Conservation (phyloP, 192 early-diverging fungal genomes). For the Umbelopsis sp. region DNA sequence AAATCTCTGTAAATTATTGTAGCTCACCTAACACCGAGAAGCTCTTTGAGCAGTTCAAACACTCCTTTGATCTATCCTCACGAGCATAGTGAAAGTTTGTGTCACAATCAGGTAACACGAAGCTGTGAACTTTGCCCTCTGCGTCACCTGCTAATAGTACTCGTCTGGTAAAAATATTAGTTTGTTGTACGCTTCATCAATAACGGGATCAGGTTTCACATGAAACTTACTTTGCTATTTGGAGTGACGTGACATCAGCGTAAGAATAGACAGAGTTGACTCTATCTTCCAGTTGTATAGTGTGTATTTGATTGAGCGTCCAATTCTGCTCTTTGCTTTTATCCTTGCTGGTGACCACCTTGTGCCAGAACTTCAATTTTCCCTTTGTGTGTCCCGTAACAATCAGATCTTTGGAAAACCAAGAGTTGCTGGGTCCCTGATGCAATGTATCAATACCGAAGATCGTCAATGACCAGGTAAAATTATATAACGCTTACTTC, state of each 20-base stretch:
- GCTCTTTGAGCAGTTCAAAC: conserved; percentile 51
- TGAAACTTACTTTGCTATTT: conserved; percentile 41
- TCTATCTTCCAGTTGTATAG: conserved; percentile 46
- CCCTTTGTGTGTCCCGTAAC: conserved; percentile 64
- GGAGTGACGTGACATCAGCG: conserved; percentile 46
- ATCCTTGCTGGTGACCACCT: conserved; percentile 17
- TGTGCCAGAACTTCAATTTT: conserved; percentile 44
- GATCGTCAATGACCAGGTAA: background rate
- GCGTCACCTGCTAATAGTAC: conserved; percentile 56
- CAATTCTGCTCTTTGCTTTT: conserved; percentile 39
- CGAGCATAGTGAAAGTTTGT: conserved; percentile 52
- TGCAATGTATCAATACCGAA: background rate
- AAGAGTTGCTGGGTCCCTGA: conserved; percentile 48
- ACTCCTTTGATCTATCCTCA: conserved; percentile 49
- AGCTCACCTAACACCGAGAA: conserved; percentile 53
- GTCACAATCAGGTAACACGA: conserved; percentile 55
- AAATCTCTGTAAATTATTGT: background rate
- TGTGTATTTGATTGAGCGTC: conserved; percentile 38
- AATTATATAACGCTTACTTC: conserved; percentile 35
- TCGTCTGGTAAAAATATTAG: conserved; percentile 37
- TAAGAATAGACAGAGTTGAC: conserved; percentile 26
- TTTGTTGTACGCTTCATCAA: background rate
- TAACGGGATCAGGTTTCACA: background rate
- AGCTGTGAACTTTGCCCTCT: conserved; percentile 48
- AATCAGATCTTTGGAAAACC: conserved; percentile 50